Base-by-base conservation (phyloP, 306 rosid species). In the Fagus crenata region DNA sequence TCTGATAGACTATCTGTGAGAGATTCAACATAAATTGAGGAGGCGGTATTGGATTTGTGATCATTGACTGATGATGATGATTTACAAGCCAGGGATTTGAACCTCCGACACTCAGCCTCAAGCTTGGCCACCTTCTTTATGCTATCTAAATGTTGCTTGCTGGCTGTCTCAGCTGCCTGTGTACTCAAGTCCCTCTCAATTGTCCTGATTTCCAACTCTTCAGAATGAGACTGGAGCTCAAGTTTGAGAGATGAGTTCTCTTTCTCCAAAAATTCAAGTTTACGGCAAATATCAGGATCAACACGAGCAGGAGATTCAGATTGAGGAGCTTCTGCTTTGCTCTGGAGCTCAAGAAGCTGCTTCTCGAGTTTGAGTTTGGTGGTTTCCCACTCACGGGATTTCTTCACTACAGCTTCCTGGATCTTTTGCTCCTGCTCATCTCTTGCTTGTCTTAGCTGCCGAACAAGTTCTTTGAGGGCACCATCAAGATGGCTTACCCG, bases 401-500 rank as follows among this genome's bases (percentile, higher is more conserved):
- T 91, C 68, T 77, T 78, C 18, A 75, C 76, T 53, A 92, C 84
- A n/a, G 92, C 93, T 32, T 85, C 97, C 58, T 78, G 72, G 51
- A 91, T 78, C 74, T 82, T 89, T 65, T 86, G 86, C 78, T 91
- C 98, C 71, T 89, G 96, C 74, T 91, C 96, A 41, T 96, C 98
- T 82, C 97, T 91, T 59, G 93, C 89, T 81, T 89, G 97, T 81
- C 99, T 91, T 69, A 92, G 87, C 87, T 96, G 98, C 80, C 97
- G 88, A 74, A 96, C 99, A 59, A 97, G 93, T 84, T 96, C 99
- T 85, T 89, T 96, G 49, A 96, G 93, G 49, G 99, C 99, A 69
- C 93, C 96, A 77, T 96, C 98, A 69, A 96, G 92, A 89, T 92
- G 99, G 35, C 86, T 77, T 64, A 84, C 93, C 40, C 93, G 89